A percentile compares a stretch with the other conserved stretches of the same genome.
phyloP scores from a whole-genome alignment of 768 basidiomycete species.

The Hygrophorus pudorinus region DNA sequence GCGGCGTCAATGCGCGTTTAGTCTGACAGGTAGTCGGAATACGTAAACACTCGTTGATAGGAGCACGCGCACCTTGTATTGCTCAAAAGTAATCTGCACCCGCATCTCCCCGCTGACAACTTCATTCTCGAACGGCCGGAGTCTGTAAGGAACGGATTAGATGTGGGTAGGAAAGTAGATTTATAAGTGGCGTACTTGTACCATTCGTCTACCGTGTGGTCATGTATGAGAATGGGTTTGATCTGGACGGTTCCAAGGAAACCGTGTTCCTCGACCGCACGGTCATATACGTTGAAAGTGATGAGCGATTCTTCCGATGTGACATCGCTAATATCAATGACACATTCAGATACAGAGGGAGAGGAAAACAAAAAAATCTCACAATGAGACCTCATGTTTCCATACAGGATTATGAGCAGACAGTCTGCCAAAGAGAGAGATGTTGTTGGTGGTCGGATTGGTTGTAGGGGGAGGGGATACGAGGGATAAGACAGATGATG shows the following conservation, averaged over 20 bases:
- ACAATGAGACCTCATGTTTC: slow-evolving; percentile 99
- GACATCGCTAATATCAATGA: slow-evolving; percentile 67
- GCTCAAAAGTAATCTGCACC: slow-evolving; percentile 89
- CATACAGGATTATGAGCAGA: slow-evolving; percentile 88
- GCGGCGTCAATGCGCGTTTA: slow-evolving; percentile 80
- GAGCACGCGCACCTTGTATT: slow-evolving; percentile 59
- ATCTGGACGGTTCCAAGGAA: slow-evolving; percentile 91
- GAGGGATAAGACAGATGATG: slow-evolving; percentile 26
- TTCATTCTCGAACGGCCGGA: slow-evolving; percentile 70
- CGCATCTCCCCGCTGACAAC: slow-evolving; percentile 87
- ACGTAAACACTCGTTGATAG: background rate
- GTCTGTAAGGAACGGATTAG: slow-evolving; percentile 33
- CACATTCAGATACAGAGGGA: slow-evolving; percentile 11
- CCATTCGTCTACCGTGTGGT: slow-evolving; percentile 95
- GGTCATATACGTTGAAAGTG: slow-evolving; percentile 88
- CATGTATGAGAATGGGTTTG: slow-evolving; percentile 84
- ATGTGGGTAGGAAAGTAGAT: slow-evolving; percentile 8
- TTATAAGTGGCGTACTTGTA: slow-evolving; percentile 60
- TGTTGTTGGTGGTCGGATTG: slow-evolving; percentile 19
- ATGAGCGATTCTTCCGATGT: slow-evolving; percentile 79
- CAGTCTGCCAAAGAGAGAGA: slow-evolving; percentile 50
- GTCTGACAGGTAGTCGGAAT: slow-evolving; percentile 36
- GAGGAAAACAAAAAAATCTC: slow-evolving; percentile 26
- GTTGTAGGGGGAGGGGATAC: slow-evolving; percentile 22
- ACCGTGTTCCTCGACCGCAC: slow-evolving; percentile 66